Percentiles rank a stretch among this genome's conserved stretches.
Conservation (phyloP, 805 yeast genomes). For the Limtongozyma cylindracea region DNA sequence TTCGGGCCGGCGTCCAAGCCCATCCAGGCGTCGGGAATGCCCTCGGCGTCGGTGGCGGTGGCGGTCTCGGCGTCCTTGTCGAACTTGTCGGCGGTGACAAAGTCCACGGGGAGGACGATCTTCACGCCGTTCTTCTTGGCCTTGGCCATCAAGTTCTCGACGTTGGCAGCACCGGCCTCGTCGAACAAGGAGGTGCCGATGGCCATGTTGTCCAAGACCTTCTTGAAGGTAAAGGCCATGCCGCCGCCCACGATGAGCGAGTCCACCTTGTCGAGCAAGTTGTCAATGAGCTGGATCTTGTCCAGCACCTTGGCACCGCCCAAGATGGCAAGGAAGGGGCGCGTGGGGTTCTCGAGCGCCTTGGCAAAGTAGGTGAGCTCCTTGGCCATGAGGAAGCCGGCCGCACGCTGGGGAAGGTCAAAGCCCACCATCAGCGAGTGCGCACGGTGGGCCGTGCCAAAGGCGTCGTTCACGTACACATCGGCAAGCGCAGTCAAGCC, state of each 20-base stretch:
- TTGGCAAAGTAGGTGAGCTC: constrained; percentile 94
- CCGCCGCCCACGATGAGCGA: constrained; percentile 95
- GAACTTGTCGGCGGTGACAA: constrained; percentile 86
- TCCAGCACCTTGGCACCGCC: constrained; percentile 99
- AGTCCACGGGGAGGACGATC: constrained; percentile 85
- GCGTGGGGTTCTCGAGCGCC: constrained; percentile 92
- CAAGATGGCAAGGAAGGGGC: constrained; percentile 96
- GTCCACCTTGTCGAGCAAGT: constrained; percentile 88
- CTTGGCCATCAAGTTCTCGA: constrained; percentile 76
- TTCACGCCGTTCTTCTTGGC: constrained; percentile 93
- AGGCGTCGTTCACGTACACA: constrained; percentile 78
- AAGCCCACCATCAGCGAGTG: constrained; percentile 99
- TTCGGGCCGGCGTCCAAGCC: constrained; percentile 94
- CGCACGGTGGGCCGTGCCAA: constrained; percentile 99
- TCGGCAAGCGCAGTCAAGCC: constrained; percentile 85
- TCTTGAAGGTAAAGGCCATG: constrained; percentile 98
- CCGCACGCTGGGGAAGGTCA: constrained; percentile 85
- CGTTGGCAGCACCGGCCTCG: constrained; percentile 86
- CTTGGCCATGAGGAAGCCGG: constrained; percentile 96
- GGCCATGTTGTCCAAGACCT: constrained; percentile 59
- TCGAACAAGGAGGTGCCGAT: constrained; percentile 90
- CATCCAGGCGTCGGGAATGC: constrained; percentile 88
- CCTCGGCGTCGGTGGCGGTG: constrained; percentile 66
- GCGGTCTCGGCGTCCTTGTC: constrained; percentile 75
- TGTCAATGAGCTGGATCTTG: constrained; percentile 95